Conservation (phyloP, 2,329 filamentous ascomycete species). For the Fusarium agapanthi region DNA sequence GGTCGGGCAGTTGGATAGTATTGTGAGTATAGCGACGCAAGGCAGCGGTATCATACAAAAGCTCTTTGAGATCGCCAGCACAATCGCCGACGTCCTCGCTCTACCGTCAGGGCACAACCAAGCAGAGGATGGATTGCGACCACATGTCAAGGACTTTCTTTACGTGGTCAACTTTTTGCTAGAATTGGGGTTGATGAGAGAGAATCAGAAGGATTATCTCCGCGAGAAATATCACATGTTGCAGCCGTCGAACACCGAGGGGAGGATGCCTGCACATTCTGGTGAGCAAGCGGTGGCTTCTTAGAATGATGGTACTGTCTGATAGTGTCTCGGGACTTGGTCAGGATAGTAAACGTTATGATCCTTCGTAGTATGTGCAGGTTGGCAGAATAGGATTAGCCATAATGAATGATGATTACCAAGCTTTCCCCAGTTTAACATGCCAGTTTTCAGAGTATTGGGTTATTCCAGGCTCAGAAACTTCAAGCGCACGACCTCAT, state of each 20-base stretch:
- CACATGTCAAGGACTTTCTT: slow-evolving; percentile 62
- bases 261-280: slow-evolving; percentile 6
- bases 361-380: not conserved
- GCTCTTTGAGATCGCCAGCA: slow-evolving; percentile 68
- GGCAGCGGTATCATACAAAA: slow-evolving; percentile 66
- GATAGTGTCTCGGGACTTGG: not conserved
- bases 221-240: slow-evolving; percentile 51
- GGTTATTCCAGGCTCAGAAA: not conserved
- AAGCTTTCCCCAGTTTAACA: not conserved
- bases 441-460: not conserved
- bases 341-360: not conserved
- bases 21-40: slow-evolving; percentile 60
- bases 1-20: slow-evolving; percentile 47
- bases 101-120: slow-evolving; percentile 54
- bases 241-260: slow-evolving; percentile 41
- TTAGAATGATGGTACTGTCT: not conserved
- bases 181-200: slow-evolving; percentile 57
- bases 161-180: slow-evolving; percentile 61
- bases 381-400: not conserved
- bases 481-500: not conserved
- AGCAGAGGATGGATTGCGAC: slow-evolving; percentile 53
- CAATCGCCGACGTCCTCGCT: slow-evolving; percentile 66
- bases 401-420: slow-evolving; percentile 13
- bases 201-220: slow-evolving; percentile 54
- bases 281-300: slow-evolving; percentile 17